phyloP scores from a whole-genome alignment of 2,329 filamentous ascomycete genomes.

The Colletotrichum plurivorum region DNA sequence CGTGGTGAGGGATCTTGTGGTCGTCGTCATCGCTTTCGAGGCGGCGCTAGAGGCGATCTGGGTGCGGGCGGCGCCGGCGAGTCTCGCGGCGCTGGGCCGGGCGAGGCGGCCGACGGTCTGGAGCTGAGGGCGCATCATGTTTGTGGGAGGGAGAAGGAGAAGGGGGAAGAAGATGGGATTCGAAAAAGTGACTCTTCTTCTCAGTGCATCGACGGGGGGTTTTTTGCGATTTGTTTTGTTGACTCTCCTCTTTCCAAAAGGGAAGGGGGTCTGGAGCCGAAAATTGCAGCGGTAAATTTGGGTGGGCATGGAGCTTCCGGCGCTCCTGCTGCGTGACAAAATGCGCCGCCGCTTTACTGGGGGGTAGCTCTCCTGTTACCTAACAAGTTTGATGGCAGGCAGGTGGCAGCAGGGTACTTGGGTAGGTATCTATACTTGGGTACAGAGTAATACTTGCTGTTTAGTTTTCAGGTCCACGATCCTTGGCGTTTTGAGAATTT shows the following conservation, averaged over 20 bases:
- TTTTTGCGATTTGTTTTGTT: slow-evolving; percentile 3
- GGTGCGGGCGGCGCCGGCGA: slow-evolving; percentile 20
- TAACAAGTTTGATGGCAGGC: neutral
- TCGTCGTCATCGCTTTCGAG: slow-evolving; percentile 14
- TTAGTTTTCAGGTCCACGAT: neutral
- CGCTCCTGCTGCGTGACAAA: slow-evolving; percentile 19
- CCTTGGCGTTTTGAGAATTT: too few species aligned
- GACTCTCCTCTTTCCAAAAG: slow-evolving; percentile 2
- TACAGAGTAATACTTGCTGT: neutral
- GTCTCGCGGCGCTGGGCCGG: slow-evolving; percentile 23
- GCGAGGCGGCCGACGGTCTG: slow-evolving; percentile 36
- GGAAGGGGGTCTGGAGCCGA: neutral
- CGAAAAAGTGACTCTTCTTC: slow-evolving; percentile 23
- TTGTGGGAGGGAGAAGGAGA: neutral
- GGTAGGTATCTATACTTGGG: neutral
- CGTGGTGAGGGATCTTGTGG: slow-evolving; percentile 1
- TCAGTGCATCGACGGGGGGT: slow-evolving; percentile 2
- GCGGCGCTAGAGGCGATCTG: slow-evolving; percentile 29
- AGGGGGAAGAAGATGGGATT: neutral
- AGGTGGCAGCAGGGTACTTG: neutral
- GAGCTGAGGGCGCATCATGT: slow-evolving; percentile 38
- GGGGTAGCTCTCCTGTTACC: slow-evolving; percentile 4
- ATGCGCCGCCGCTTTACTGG: slow-evolving; percentile 29
- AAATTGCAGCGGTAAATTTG: slow-evolving; percentile 32
- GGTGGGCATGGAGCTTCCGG: slow-evolving; percentile 18